Base-by-base conservation (phyloP, 306 rosid genomes). In the Abrus precatorius region DNA sequence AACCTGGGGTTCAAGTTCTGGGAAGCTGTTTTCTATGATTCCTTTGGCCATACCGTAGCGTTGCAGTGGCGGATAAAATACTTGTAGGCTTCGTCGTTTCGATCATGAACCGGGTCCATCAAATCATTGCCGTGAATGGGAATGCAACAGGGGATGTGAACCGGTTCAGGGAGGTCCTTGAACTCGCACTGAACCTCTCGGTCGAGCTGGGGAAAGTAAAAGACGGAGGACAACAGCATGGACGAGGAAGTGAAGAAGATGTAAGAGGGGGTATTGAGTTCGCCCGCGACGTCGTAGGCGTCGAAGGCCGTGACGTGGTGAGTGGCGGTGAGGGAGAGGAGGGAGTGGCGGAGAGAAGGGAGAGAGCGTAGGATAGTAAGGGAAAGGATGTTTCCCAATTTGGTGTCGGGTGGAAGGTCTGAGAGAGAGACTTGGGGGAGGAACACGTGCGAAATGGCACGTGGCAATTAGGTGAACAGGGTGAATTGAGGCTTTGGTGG, bases 71-170 rank as follows among this genome's bases (percentile, higher is more conserved):
- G 82, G 10, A 92, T 85, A 7, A 75, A 2, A 75, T 86, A 85
- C 34, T 63, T 86, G 67, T 92, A 92, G n/a, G 93, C 91, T 0
- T 92, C 94, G 60, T 87, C 45, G 1, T 72, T 81, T 45, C 94
- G 57, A 45, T 90, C 92, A 70, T 87, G 97, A 77, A 74, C 65
- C 56, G 97, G 94, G 63, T 90, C 93, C 5, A 83, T 9, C 2
- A 92, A 12, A 2, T 92, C 89, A 13, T 62, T 73, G 0, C 90
- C 97, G 0, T 77, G 87, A 59, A 92, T 63, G 2, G 92, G 90
- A 2, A 77, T 13, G 6, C 86, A 87, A 0, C 97, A 94, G 1
- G 97, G 97, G 9, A 92, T 75, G 0, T 6, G 55, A 9, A 92
- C 77, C 61, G 87, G 90, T 9, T 87, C 90, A 1, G 74, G 1